Conservation (phyloP, 176 grass and related monocot species). For the Oryza coarctata region DNA sequence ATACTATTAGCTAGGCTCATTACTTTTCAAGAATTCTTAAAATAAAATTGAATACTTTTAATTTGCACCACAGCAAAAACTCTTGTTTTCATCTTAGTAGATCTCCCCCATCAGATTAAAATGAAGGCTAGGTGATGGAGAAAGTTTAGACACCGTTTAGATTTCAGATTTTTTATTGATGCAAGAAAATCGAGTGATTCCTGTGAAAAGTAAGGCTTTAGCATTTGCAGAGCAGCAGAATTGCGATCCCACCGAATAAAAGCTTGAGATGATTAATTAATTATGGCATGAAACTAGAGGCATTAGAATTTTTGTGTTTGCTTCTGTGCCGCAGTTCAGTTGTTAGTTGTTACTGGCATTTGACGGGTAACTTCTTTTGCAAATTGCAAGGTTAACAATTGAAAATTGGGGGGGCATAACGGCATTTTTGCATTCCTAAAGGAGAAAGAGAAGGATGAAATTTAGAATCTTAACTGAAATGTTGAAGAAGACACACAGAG, state of each 20-base stretch:
- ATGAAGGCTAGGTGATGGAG: neutral
- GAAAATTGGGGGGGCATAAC: neutral
- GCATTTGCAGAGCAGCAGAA: neutral
- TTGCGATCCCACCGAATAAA: neutral
- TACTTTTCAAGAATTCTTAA: neutral
- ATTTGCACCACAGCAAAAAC: neutral
- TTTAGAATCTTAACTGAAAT: neutral
- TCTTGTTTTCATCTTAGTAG: neutral
- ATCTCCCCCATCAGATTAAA: neutral
- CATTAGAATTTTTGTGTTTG: neutral
- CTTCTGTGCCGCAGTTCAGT: neutral
- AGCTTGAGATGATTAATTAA: neutral
- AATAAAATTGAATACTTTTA: neutral
- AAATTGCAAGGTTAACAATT: neutral
- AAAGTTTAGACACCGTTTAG: neutral
- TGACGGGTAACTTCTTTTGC: neutral
- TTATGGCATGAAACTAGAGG: neutral
- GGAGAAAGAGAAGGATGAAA: neutral
- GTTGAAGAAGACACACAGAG: neutral
- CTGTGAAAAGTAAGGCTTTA: neutral
- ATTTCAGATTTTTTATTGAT: neutral
- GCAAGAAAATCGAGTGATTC: neutral
- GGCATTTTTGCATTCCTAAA: neutral
- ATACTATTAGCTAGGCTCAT: neutral
- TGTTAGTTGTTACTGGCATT: neutral